These are phyloP conservation scores for Cystobasidiaceae sp. DNA, from an alignment of 1,284 basidiomycete genomes.

Conservation along the genomic window DNA sequence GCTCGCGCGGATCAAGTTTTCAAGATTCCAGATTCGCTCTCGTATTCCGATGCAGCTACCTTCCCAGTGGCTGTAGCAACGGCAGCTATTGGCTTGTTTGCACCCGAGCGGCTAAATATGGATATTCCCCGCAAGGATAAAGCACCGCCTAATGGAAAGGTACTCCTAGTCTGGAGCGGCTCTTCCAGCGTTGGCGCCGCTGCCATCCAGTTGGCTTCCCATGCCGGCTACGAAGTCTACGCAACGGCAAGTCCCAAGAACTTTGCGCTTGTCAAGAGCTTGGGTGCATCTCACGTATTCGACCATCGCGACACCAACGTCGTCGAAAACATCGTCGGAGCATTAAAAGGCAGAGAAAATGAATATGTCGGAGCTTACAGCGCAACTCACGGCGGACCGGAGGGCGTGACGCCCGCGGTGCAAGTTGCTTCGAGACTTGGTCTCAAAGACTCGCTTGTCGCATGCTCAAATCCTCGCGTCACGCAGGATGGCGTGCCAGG, in stretches of 20 bases:
- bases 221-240: slow-evolving; percentile 32
- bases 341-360: background rate
- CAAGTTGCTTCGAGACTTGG: slow-evolving; percentile 14
- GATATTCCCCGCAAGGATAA: slow-evolving; percentile 29
- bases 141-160: slow-evolving; percentile 29
- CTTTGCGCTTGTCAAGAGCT: slow-evolving; percentile 30
- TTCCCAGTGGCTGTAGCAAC: slow-evolving; percentile 9
- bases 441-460: slow-evolving; percentile 10
- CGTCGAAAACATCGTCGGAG: slow-evolving; percentile 19
- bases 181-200: slow-evolving; percentile 43
- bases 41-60: slow-evolving; percentile 51
- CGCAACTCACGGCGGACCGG: slow-evolving; percentile 10
- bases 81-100: background rate
- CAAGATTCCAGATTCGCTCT: slow-evolving; percentile 47
- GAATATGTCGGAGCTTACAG: slow-evolving; percentile 33
- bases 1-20: slow-evolving; percentile 41
- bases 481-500: background rate
- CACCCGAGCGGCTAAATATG: slow-evolving; percentile 41
- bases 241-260: slow-evolving; percentile 33
- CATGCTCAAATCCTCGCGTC: background rate
- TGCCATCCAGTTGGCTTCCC: slow-evolving; percentile 43
- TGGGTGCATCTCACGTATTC: slow-evolving; percentile 32
- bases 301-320: slow-evolving; percentile 30
- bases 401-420: background rate
- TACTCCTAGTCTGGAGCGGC: slow-evolving; percentile 45